Evolutionary conservation across 148 eudicot species (phyloP).

Genomic region (Pouteria glomerata): DNA sequence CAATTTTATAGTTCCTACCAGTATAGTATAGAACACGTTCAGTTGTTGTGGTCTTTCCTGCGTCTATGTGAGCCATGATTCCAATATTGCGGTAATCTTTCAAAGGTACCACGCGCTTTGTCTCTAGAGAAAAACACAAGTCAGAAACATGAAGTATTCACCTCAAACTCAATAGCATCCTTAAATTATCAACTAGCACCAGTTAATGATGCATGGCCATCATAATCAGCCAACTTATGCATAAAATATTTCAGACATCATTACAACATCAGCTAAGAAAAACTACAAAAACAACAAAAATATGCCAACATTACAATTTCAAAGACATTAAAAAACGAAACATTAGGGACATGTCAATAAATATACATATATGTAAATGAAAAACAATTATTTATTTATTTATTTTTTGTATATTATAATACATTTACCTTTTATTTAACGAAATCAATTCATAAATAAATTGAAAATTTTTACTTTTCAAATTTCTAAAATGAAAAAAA

Average conservation of each 20-base stretch:
- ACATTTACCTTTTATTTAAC: too few species aligned
- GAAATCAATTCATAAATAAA: too few species aligned
- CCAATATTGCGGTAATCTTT: slow-evolving; percentile 92
- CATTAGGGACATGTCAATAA: too few species aligned
- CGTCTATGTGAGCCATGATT: slow-evolving; percentile 99
- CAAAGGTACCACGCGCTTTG: slow-evolving; percentile 64
- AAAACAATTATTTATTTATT: too few species aligned
- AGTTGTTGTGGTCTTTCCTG: slow-evolving; percentile 97
- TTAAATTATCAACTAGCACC: background rate
- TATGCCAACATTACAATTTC: too few species aligned
- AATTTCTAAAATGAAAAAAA: too few species aligned
- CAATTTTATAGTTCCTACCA: slow-evolving; percentile 94
- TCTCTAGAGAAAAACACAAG: slow-evolving; percentile 30
- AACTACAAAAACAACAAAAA: too few species aligned
- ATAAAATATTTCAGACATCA: background rate
- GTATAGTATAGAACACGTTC: slow-evolving; percentile 88
- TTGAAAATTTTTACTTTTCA: too few species aligned
- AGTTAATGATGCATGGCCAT: background rate
- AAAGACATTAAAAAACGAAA: too few species aligned
- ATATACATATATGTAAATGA: too few species aligned
- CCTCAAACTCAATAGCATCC: background rate
- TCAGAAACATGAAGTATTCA: background rate
- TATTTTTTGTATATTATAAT: too few species aligned
- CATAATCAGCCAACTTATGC: background rate
- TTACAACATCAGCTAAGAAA: background rate